Percentiles rank a stretch among this genome's conserved stretches.
Conservation (phyloP, 2,329 filamentous ascomycete species). For the Fusarium falciforme region DNA sequence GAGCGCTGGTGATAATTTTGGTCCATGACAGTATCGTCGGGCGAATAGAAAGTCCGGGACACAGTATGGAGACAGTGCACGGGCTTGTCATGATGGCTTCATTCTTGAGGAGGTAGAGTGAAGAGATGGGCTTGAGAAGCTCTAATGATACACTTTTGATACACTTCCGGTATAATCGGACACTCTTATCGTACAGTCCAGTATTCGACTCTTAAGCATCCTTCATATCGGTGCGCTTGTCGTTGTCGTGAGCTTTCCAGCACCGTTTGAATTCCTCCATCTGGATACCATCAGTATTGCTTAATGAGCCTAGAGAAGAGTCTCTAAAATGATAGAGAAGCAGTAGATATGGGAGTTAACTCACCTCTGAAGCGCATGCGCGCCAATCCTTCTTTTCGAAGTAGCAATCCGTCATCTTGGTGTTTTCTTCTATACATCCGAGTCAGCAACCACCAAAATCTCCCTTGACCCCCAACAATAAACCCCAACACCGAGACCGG, state of each 20-base stretch:
- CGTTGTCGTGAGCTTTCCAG: slow-evolving; percentile 92
- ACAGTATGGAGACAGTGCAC: slow-evolving; percentile 21
- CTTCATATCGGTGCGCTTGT: slow-evolving; percentile 82
- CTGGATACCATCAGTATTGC: slow-evolving; percentile 58
- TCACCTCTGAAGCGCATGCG: slow-evolving; percentile 86
- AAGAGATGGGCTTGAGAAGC: not conserved
- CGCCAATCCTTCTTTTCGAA: slow-evolving; percentile 97
- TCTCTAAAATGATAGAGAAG: not conserved
- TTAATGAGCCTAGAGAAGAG: not conserved
- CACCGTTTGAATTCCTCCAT: slow-evolving; percentile 91
- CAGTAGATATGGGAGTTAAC: slow-evolving; percentile 45
- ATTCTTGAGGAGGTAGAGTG: not conserved
- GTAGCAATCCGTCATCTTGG: slow-evolving; percentile 93
- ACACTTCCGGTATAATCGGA: not conserved
- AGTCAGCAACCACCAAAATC: slow-evolving; percentile 6
- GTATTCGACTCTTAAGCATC: slow-evolving; percentile 58
- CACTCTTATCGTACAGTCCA: not conserved
- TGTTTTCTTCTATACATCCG: slow-evolving; percentile 77
- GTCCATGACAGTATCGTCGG: not conserved
- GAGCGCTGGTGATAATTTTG: slow-evolving; percentile 21
- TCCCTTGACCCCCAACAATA: slow-evolving; percentile 18
- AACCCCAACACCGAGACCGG: slow-evolving; percentile 3
- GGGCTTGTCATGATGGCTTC: slow-evolving; percentile 24
- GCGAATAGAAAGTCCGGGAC: slow-evolving; percentile 31
- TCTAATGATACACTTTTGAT: slow-evolving; percentile 1